phyloP scores from a whole-genome alignment of 2,329 filamentous ascomycete species.

The Ceratocystis diversiconidia region DNA sequence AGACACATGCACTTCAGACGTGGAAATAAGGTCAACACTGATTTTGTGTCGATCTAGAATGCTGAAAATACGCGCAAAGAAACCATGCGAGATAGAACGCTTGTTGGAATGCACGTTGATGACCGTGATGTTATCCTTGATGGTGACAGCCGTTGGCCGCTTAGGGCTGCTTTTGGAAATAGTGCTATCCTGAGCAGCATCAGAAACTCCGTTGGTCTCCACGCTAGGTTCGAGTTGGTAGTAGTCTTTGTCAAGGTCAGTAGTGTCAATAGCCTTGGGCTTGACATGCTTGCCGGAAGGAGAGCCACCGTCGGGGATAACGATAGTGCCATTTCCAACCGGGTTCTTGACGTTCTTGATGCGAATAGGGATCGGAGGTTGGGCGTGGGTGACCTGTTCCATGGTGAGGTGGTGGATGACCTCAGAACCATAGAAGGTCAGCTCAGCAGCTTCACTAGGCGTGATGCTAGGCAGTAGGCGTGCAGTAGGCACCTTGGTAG shows the following conservation, averaged over 20 bases:
- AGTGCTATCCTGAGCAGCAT: neutral
- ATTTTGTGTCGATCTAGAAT: slow-evolving; percentile 77
- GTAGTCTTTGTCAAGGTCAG: neutral
- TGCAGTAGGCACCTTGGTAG: slow-evolving; percentile 86
- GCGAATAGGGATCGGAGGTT: slow-evolving; percentile 64
- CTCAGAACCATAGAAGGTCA: slow-evolving; percentile 89
- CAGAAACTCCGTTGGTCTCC: neutral
- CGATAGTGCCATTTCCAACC: slow-evolving; percentile 61
- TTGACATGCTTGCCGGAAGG: slow-evolving; percentile 28
- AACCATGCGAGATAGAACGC: slow-evolving; percentile 86
- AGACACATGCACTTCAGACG: slow-evolving; percentile 90
- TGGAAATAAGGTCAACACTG: slow-evolving; percentile 91
- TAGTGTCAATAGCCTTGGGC: slow-evolving; percentile 36
- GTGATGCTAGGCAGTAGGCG: slow-evolving; percentile 77
- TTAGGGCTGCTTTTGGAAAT: slow-evolving; percentile 48
- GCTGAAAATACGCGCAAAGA: slow-evolving; percentile 85
- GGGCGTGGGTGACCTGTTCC: slow-evolving; percentile 84
- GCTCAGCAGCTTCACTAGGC: slow-evolving; percentile 83
- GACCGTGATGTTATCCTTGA: slow-evolving; percentile 92
- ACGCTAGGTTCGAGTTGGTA: neutral
- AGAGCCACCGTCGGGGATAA: slow-evolving; percentile 57
- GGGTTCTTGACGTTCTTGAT: slow-evolving; percentile 91
- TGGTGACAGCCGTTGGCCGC: slow-evolving; percentile 78
- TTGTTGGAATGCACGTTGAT: slow-evolving; percentile 98
- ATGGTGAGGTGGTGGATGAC: slow-evolving; percentile 98